phyloP scores from a whole-genome alignment of 768 basidiomycete species.

The Phlebiopsis flavidoalba region DNA sequence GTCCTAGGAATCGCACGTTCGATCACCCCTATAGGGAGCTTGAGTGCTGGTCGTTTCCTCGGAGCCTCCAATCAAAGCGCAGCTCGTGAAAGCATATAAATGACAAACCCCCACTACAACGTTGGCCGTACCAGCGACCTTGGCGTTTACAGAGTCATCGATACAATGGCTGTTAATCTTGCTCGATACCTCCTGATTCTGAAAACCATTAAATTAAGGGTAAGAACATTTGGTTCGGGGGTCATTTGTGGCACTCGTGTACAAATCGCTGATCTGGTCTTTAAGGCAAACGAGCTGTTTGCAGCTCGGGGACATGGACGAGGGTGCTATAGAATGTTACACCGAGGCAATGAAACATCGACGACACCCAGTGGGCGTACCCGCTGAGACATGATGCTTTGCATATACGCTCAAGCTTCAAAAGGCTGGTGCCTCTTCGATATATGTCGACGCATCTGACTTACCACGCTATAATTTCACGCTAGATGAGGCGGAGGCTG shows the following conservation, averaged over 20 bases:
- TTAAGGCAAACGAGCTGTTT: neutral
- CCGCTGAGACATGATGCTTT: neutral
- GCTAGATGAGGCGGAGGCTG: neutral
- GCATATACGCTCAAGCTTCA: neutral
- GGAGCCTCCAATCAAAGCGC: too few relatives aligned
- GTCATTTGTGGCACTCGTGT: neutral
- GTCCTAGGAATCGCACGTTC: too few relatives aligned
- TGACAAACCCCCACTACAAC: too few relatives aligned
- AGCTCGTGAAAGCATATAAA: too few relatives aligned
- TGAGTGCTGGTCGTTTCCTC: too few relatives aligned
- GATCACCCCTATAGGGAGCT: too few relatives aligned
- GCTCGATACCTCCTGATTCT: neutral
- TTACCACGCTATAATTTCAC: neutral
- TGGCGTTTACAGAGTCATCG: too few relatives aligned
- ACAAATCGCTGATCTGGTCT: neutral
- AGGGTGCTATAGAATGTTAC: neutral
- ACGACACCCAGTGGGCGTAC: neutral
- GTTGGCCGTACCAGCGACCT: too few relatives aligned
- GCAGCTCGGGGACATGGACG: neutral
- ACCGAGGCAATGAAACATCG: neutral
- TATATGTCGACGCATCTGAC: neutral
- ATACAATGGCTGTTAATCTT: too few relatives aligned
- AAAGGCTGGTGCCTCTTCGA: neutral
- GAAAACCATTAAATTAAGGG: neutral
- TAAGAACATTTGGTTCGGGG: neutral